Base-by-base conservation (phyloP, 148 eudicot genomes). In the Vaccinium macrocarpon region DNA sequence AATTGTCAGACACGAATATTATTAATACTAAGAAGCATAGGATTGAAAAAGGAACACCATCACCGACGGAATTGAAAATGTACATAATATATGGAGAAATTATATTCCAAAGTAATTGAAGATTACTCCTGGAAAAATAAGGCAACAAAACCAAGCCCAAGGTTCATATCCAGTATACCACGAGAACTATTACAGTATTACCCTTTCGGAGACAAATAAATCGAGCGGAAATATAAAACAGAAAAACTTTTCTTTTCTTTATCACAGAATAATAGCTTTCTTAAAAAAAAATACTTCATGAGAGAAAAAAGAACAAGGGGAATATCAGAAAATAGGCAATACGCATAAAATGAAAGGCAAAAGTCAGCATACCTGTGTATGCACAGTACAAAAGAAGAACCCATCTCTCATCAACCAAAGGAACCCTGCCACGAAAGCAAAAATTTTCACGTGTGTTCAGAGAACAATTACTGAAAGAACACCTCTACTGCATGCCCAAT, bases 351-450 rank as follows among this genome's bases (percentile, higher is more conserved):
- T 48, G 57, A 57, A 64, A 50, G 42, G 81, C 76, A 62, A 62
- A 73, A 57, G 32, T 35, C 35, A 46, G 18, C 64, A 83, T 88
- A 96, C 99, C 98, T 84, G 98, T 90, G 88, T 87, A 95, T 16
- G 86, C 90, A 88, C 88, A 92, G 76, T 88, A 97, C 84, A 90
- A 93, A 66, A 97, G 88, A 84, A 97, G 88, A 79, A 97, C 97
- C 92, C 94, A 90, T 64, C 86, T 87, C 89, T 97, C 99, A 84
- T 97, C 97, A 84, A 97, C 95, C 57, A 97, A 80, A 72, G 98
- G 96, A 85, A 90, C 87, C 81, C 99, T 97, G 98, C 81, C 74
- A 84, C 48, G 57, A 82, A 82, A 29, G 8, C 57, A 80, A 9
- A 61, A 53, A 52, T 35, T 82, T 15, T 53, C 25, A 25, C 19